Conservation (phyloP, 148 eudicot genomes). For the Heliamphora exappendiculata region DNA sequence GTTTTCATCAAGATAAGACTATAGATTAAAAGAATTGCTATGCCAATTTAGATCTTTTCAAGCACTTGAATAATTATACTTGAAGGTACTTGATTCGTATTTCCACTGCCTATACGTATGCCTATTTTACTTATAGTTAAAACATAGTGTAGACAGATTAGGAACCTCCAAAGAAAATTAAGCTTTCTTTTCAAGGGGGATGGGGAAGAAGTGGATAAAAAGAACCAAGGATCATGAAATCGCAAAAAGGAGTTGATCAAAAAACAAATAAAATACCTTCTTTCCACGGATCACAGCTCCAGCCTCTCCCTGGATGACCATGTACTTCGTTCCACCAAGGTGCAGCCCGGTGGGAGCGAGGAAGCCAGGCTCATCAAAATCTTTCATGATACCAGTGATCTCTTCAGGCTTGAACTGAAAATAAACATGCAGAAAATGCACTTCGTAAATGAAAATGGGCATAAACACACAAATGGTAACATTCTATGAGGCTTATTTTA, state of each 20-base stretch:
- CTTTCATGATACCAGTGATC: slow-evolving; percentile 33
- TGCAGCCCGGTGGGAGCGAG: slow-evolving; percentile 46
- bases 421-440: background rate
- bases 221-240: background rate
- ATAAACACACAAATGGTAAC: background rate
- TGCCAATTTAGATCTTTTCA: too few species aligned
- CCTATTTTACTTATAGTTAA: too few species aligned
- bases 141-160: background rate
- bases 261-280: slow-evolving; percentile 23
- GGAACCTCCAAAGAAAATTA: background rate
- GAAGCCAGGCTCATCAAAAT: slow-evolving; percentile 44
- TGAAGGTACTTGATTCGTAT: too few species aligned
- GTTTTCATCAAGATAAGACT: too few species aligned
- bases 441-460: background rate
- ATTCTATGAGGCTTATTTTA: background rate
- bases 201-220: too few species aligned
- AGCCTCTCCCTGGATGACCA: slow-evolving; percentile 54
- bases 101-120: too few species aligned
- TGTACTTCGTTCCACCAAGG: slow-evolving; percentile 47
- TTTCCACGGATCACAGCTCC: slow-evolving; percentile 45
- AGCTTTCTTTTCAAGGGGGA: background rate
- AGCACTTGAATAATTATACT: too few species aligned
- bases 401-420: slow-evolving; percentile 37
- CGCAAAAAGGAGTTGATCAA: background rate
- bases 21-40: too few species aligned